Percentiles rank a stretch among this genome's conserved stretches.
phyloP scores from a whole-genome alignment of 805 yeast genomes.

The Yamadazyma paraphyllophila region DNA sequence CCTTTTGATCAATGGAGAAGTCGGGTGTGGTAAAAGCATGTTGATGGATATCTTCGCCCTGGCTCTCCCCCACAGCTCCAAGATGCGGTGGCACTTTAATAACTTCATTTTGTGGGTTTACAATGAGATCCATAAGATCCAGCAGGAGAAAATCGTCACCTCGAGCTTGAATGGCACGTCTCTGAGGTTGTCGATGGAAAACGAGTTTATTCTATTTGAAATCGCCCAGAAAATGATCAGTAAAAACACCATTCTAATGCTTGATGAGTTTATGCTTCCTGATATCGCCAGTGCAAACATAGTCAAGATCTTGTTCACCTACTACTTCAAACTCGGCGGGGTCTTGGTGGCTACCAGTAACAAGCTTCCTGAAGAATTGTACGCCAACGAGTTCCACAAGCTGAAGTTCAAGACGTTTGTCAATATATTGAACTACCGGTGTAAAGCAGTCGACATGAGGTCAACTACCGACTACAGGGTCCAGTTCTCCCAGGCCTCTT shows the following conservation, averaged over 20 bases:
- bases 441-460: constrained; percentile 62
- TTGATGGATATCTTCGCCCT: constrained; percentile 69
- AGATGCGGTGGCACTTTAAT: constrained; percentile 69
- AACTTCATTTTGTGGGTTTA: constrained; percentile 69
- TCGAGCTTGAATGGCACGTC: constrained; percentile 21
- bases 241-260: constrained; percentile 55
- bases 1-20: constrained; percentile 59
- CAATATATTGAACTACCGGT: constrained; percentile 54
- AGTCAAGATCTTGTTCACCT: constrained; percentile 60
- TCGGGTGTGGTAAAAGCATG: constrained; percentile 76
- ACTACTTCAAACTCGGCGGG: constrained; percentile 71
- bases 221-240: constrained; percentile 63
- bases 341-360: constrained; percentile 74
- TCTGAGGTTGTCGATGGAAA: constrained; percentile 43
- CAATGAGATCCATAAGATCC: constrained; percentile 56
- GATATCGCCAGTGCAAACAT: constrained; percentile 74
- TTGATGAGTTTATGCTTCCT: constrained; percentile 77
- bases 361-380: constrained; percentile 68
- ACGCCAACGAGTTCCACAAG: constrained; percentile 62
- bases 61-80: constrained; percentile 59
- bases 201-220: constrained; percentile 64
- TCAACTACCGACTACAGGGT: constrained; percentile 56
- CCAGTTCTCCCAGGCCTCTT: constrained; percentile 20
- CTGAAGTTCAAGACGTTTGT: constrained; percentile 57
- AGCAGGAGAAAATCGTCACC: constrained; percentile 41